Base-by-base conservation (phyloP, 257 asterid species). In the Dorcoceras hygrometricum region DNA sequence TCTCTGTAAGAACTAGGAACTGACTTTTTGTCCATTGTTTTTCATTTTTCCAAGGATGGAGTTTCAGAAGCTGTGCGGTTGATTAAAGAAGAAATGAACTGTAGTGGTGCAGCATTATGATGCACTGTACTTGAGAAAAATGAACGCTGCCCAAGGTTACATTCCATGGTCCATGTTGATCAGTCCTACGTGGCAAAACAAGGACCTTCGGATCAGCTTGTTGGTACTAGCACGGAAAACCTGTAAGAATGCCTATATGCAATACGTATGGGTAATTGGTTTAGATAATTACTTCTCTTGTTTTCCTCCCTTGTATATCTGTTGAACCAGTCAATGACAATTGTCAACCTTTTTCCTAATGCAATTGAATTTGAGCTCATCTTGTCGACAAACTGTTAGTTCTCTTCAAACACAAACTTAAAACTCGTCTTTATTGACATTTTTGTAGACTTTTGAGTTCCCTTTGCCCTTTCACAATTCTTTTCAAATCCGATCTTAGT, bases 31-130 rank as follows among this genome's bases (percentile, higher is more conserved):
- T 9, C 57, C 55, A 28, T n/a, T 59, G 58, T 32, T 23, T 63
- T 70, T 62, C 23, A 66, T 65, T 67, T n/a, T 36, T 75, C 57
- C 74, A 78, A 89, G 98, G 96, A 89, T 78, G 98, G 98, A 55
- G 86, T 91, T 36, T 77, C 88, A 16, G 80, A 78, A 81, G 96
- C 98, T 59, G 70, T 87, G 73, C 79, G 65, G 75, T 70, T 84
- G 48, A 62, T 91, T 29, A 84, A 84, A 75, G 87, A 89, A 64
- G 91, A 85, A 73, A 72, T 87, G 19, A 29, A 74, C 53, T 22
- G 27, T 46, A 54, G 18, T 18, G 8, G 28, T 32, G 66, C 74
- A 23, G 10, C 75, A 53, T 54, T 36, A 1, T 57, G 72, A 65
- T 65, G 66, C 46, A 34, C 46, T 2, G 46, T 34, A 34, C 48